Base-by-base conservation (phyloP, 1,284 basidiomycete species). In the Coniophora puteana region DNA sequence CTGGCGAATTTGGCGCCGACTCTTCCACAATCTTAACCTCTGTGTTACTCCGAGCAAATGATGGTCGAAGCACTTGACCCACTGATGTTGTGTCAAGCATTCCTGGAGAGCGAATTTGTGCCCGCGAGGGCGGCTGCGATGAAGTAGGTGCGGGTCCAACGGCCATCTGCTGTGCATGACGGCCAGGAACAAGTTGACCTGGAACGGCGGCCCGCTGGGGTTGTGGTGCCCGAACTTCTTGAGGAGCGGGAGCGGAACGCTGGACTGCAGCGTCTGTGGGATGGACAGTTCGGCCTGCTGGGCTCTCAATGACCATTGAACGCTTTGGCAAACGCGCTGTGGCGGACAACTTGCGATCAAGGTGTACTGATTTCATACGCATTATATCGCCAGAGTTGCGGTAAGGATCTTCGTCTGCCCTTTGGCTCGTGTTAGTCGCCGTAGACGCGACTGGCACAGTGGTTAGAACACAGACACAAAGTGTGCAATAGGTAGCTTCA, bases 261-360 rank as follows among this genome's bases (percentile, higher is more conserved):
- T 70, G 70, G 24, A 57, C 51, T 34, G 61, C 67, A 26, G 68
- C 53, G 40, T 80, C 76, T 8, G 67, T 75, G 46, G 84, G 76
- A 52, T 90, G 85, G 3, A 88, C 92, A 45, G 83, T 84, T 58
- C 85, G 80, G 26, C 93, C 94, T 4, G 91, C 80, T n/a, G 95
- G 95, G 56, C 89, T 92, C 63, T 97, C 95, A 34, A 99, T 87
- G 27, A 99, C 86, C 4, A 91, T 98, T 14, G 94, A 97, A 31
- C 93, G 84, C 63, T 92, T 94, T 4, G 96, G 93, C 47, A 96
- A 63, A 35, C 87, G 82, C 12, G 94, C 92, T 10, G 92, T 93
- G 38, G 90, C 93, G 27, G 93, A 95, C 37, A 94, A 70, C 65
- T 98, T 98, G 44, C 96, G 86, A 64, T 97, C 93, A 16, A 99